Evolutionary conservation across 306 rosid genomes (phyloP).

Genomic region (Malus sylvestris): DNA sequence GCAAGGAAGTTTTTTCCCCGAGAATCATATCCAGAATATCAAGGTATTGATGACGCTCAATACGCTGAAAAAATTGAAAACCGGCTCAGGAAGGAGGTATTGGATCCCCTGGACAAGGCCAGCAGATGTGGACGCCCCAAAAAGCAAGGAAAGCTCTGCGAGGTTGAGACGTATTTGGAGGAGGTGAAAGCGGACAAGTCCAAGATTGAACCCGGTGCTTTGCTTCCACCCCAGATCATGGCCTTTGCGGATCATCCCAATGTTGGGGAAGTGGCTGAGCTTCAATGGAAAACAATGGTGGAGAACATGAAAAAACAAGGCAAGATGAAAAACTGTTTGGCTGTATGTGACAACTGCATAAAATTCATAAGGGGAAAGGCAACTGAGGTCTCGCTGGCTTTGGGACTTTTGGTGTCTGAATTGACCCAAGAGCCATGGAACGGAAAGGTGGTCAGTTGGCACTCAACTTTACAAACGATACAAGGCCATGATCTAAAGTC

Average conservation of each 20-base stretch:
- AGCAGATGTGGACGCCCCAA: background rate
- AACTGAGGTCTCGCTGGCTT: constrained; percentile 33
- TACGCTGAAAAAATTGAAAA: background rate
- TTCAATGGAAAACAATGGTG: background rate
- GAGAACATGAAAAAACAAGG: background rate
- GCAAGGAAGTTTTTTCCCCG: background rate
- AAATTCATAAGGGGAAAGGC: background rate
- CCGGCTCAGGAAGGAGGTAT: background rate
- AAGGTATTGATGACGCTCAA: background rate
- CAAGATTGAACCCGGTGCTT: background rate
- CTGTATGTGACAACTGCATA: constrained; percentile 8
- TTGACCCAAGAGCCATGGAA: constrained; percentile 41
- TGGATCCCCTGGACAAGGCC: background rate
- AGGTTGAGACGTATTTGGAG: background rate
- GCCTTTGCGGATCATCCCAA: background rate
- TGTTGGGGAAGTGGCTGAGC: background rate
- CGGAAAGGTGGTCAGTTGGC: constrained; percentile 34
- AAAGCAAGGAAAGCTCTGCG: no score
- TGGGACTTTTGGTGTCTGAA: constrained; percentile 28
- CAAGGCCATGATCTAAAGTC: constrained; percentile 29
- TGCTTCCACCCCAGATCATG: background rate
- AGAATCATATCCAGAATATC: background rate
- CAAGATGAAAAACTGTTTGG: constrained; percentile 13
- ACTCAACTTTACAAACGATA: constrained; percentile 19
- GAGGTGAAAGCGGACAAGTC: background rate